Percentiles rank a stretch among this genome's conserved stretches.
Conservation (phyloP, 352 stramenopile species). For the Phytophthora cactorum region DNA sequence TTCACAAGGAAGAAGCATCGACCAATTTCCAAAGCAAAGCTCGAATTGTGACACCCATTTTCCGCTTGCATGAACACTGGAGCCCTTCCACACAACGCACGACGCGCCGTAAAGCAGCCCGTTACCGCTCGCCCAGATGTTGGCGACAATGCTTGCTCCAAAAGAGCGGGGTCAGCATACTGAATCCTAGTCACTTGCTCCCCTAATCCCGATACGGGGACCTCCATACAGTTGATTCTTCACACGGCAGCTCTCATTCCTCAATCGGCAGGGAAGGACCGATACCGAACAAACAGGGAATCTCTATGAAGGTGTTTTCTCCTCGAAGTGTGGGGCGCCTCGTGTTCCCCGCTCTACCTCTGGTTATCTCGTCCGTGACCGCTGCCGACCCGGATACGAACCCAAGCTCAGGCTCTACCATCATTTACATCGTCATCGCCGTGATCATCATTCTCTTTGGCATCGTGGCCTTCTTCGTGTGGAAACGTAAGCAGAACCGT, state of each 20-base stretch:
- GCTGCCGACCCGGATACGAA: conserved; percentile 21
- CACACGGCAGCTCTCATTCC: conserved; percentile 29
- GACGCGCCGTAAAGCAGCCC: conserved; percentile 21
- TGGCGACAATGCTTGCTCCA: conserved; percentile 13
- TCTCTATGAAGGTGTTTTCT: conserved; percentile 28
- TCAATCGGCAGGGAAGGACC: conserved; percentile 20
- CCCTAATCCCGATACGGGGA: conserved; percentile 25
- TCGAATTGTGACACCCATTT: not conserved
- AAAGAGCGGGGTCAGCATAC: conserved; percentile 29
- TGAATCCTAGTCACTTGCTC: conserved; percentile 10
- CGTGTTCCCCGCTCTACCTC: conserved; percentile 9
- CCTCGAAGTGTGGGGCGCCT: not conserved
- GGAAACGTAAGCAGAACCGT: conserved; percentile 49
- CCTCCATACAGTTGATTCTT: conserved; percentile 25
- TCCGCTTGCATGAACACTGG: conserved; percentile 7
- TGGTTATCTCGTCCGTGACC: conserved; percentile 16
- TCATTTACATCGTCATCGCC: conserved; percentile 67
- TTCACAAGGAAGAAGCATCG: not conserved
- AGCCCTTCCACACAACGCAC: conserved; percentile 28
- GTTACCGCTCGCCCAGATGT: conserved; percentile 29
- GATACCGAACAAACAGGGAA: conserved; percentile 5
- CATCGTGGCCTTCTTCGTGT: conserved; percentile 57
- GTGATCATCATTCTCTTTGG: conserved; percentile 60
- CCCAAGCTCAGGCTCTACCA: conserved; percentile 38
- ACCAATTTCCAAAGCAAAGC: not conserved